Evolutionary conservation across 805 yeast genomes (phyloP).

Genomic region (Wickerhamomyces mucosus): DNA sequence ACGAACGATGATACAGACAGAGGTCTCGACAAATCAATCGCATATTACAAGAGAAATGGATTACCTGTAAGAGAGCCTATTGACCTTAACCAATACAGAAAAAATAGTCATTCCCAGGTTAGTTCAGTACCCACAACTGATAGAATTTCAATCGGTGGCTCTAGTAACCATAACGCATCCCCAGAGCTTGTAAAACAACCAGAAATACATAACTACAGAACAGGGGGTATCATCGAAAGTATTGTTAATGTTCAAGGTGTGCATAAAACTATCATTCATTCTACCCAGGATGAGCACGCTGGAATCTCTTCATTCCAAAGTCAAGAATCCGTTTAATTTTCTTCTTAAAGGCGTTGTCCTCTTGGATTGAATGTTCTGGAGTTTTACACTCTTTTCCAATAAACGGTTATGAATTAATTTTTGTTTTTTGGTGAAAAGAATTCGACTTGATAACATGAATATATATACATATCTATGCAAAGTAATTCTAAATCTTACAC

Average conservation of each 20-base stretch:
- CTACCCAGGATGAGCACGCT: conserved; percentile 36
- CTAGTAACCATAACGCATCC: background rate
- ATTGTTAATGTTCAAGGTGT: conserved; percentile 80
- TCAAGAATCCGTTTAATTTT: too few relatives aligned
- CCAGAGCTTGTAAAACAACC: background rate
- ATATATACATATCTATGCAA: too few relatives aligned
- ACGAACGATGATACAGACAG: conserved; percentile 1
- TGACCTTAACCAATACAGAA: background rate
- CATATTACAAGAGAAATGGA: conserved; percentile 9
- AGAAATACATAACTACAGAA: conserved; percentile 17
- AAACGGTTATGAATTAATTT: too few relatives aligned
- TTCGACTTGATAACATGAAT: too few relatives aligned
- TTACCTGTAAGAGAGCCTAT: conserved; percentile 11
- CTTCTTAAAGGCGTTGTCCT: too few relatives aligned
- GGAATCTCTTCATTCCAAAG: too few relatives aligned
- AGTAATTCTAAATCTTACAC: too few relatives aligned
- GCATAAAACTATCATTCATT: conserved; percentile 76
- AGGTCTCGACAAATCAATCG: too few relatives aligned
- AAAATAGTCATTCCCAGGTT: background rate
- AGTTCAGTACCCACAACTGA: background rate
- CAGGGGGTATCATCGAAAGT: conserved; percentile 58
- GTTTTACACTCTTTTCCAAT: too few relatives aligned
- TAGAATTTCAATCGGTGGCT: background rate
- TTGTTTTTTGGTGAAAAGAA: too few relatives aligned
- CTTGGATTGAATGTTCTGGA: too few relatives aligned